These are phyloP conservation scores for Claviceps sp. DNA, from an alignment of 2,329 filamentous ascomycete genomes.

Conservation along the genomic window DNA sequence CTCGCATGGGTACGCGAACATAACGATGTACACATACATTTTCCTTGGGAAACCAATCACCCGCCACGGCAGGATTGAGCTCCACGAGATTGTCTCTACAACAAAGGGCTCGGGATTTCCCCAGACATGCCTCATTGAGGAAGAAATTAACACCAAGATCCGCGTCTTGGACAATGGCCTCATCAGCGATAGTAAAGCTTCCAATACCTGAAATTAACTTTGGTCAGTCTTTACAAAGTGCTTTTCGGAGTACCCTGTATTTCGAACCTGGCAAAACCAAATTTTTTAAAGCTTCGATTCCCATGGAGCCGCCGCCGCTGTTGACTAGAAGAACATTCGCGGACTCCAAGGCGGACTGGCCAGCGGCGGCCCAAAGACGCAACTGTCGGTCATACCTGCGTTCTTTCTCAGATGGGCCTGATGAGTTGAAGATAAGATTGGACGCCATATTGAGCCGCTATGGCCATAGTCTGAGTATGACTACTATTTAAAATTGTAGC, in stretches of 20 bases:
- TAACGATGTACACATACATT: slow-evolving; percentile 13
- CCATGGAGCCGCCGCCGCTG: slow-evolving; percentile 72
- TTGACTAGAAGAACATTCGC: slow-evolving; percentile 88
- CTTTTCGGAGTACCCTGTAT: slow-evolving; percentile 6
- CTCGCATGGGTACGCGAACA: neutral
- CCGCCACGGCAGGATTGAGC: slow-evolving; percentile 83
- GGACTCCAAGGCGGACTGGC: slow-evolving; percentile 79
- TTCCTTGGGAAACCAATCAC: slow-evolving; percentile 48
- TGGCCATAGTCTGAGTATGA: neutral
- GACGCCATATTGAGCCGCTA: neutral
- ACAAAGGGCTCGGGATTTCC: slow-evolving; percentile 64
- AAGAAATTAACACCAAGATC: slow-evolving; percentile 98
- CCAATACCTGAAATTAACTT: slow-evolving; percentile 56
- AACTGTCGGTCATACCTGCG: slow-evolving; percentile 91
- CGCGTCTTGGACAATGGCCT: slow-evolving; percentile 58
- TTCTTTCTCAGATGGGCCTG: slow-evolving; percentile 46
- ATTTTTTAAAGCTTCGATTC: slow-evolving; percentile 89
- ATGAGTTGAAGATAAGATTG: slow-evolving; percentile 20
- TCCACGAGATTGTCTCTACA: slow-evolving; percentile 68
- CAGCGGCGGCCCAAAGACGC: slow-evolving; percentile 84
- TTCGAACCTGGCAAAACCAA: slow-evolving; percentile 68
- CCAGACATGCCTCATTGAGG: slow-evolving; percentile 64
- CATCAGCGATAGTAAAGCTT: slow-evolving; percentile 80
- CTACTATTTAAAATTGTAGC: neutral
- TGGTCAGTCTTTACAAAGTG: neutral